Conservation (phyloP, 176 grass and related monocot genomes). For the Triticum aestivum region DNA sequence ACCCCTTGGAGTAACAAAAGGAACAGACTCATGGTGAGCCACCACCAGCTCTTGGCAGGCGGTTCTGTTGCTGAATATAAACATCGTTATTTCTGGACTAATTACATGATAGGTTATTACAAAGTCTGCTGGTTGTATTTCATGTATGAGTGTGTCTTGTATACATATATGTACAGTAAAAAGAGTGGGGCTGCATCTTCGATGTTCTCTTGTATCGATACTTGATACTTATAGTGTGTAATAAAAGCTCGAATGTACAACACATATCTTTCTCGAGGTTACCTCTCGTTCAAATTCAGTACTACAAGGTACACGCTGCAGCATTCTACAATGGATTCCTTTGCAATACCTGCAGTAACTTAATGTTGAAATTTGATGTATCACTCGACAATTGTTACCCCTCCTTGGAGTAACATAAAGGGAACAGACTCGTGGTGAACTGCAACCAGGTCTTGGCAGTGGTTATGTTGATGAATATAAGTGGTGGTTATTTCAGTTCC, state of each 20-base stretch:
- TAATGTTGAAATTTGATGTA: not conserved
- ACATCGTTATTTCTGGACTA: not conserved
- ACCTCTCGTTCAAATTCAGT: not conserved
- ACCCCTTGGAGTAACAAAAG: conserved; percentile 55
- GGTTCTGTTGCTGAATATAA: not conserved
- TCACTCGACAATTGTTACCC: not conserved
- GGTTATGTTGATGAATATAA: not conserved
- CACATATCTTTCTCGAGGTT: not conserved
- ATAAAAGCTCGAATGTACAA: not conserved
- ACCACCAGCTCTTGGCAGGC: conserved; percentile 2
- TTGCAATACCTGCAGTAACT: not conserved
- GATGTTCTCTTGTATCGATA: conserved; percentile 7
- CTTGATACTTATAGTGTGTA: not conserved
- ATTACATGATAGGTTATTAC: not conserved
- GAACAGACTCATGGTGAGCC: conserved; percentile 44
- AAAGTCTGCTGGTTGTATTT: not conserved
- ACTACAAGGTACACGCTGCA: too few relatives aligned
- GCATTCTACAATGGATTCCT: too few relatives aligned
- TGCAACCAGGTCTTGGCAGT: not conserved
- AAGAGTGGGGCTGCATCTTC: not conserved
- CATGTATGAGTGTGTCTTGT: not conserved
- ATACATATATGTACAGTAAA: conserved; percentile 21
- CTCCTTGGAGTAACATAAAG: not conserved
- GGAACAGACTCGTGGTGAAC: not conserved
- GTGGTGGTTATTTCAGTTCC: not conserved